Conservation (phyloP, 345 rosid genomes). For the Bruguiera sexangula region DNA sequence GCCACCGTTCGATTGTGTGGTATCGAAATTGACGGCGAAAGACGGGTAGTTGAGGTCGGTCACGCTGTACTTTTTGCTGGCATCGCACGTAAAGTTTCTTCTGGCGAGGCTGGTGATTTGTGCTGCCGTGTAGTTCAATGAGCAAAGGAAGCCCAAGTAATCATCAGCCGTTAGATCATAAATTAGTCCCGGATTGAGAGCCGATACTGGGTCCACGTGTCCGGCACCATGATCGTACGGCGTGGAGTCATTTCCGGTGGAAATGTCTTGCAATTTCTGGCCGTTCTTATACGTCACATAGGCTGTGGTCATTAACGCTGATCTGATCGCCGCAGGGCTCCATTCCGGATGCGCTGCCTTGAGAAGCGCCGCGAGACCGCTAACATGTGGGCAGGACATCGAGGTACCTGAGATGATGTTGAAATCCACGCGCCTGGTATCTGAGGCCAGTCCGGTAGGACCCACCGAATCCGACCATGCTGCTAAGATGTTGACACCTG, state of each 20-base stretch:
- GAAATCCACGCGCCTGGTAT: conserved; percentile 26
- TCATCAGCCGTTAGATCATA: conserved; percentile 26
- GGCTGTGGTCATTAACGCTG: conserved; percentile 35
- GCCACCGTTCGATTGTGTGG: conserved; percentile 3
- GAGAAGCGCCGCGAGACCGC: conserved; percentile 23
- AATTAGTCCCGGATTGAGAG: conserved; percentile 29
- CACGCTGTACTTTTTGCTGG: conserved; percentile 15
- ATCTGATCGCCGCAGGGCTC: conserved; percentile 27
- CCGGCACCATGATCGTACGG: conserved; percentile 35
- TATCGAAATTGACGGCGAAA: conserved; percentile 21
- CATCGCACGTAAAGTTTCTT: conserved; percentile 19
- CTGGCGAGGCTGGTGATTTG: conserved; percentile 22
- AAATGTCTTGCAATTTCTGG: conserved; percentile 11
- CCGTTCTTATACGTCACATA: conserved; percentile 23
- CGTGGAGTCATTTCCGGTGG: conserved; percentile 25
- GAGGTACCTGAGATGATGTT: conserved; percentile 35
- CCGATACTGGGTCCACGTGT: conserved; percentile 28
- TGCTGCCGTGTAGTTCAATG: conserved; percentile 22
- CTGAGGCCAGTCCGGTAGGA: conserved; percentile 23
- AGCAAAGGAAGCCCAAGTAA: conserved; percentile 30
- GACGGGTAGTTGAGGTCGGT: conserved; percentile 30
- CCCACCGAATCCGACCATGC: conserved; percentile 29
- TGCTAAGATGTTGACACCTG: conserved; percentile 34
- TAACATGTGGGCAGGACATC: conserved; percentile 34
- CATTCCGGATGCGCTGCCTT: conserved; percentile 30